phyloP scores from a whole-genome alignment of 1,284 basidiomycete species.

The Heterobasidion parviporum region DNA sequence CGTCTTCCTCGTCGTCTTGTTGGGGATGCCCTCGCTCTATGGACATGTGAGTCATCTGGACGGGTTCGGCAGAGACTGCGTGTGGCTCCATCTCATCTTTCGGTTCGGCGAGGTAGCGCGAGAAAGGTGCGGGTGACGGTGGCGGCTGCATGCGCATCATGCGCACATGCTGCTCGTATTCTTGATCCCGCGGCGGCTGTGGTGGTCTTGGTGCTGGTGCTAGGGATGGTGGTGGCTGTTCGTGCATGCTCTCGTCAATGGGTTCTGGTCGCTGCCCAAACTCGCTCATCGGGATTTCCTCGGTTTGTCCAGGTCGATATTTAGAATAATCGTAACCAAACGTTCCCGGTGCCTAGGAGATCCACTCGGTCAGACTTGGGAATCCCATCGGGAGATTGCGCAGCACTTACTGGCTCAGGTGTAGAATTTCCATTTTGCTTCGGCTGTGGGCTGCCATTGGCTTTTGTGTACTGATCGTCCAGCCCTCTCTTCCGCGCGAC shows the following conservation, averaged over 20 bases:
- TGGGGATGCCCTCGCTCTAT: slow-evolving; percentile 3
- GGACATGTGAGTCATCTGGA: slow-evolving; percentile 3
- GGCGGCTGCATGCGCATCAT: slow-evolving; percentile 20
- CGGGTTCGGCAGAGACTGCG: background rate
- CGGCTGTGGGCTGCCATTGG: slow-evolving; percentile 51
- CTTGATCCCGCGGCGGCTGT: slow-evolving; percentile 6
- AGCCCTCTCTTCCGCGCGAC: slow-evolving; percentile 79
- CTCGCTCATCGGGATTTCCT: slow-evolving; percentile 56
- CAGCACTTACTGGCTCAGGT: slow-evolving; percentile 42
- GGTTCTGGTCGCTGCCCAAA: slow-evolving; percentile 36
- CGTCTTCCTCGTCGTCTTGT: slow-evolving; percentile 17
- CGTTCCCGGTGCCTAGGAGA: slow-evolving; percentile 65
- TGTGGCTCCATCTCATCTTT: slow-evolving; percentile 7
- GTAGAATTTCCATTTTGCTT: slow-evolving; percentile 24
- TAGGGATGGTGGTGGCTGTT: slow-evolving; percentile 14
- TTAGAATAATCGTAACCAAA: slow-evolving; percentile 69
- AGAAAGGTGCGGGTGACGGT: slow-evolving; percentile 50
- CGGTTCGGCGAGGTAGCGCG: slow-evolving; percentile 31
- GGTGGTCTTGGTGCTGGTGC: slow-evolving; percentile 19
- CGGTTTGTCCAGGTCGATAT: slow-evolving; percentile 35
- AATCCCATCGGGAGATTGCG: slow-evolving; percentile 6
- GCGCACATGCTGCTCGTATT: slow-evolving; percentile 9
- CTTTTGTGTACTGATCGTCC: slow-evolving; percentile 56
- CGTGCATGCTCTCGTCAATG: slow-evolving; percentile 12
- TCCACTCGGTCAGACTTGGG: slow-evolving; percentile 2